Evolutionary conservation across 331 rosid species (phyloP).

Genomic region (Quercus phellos): DNA sequence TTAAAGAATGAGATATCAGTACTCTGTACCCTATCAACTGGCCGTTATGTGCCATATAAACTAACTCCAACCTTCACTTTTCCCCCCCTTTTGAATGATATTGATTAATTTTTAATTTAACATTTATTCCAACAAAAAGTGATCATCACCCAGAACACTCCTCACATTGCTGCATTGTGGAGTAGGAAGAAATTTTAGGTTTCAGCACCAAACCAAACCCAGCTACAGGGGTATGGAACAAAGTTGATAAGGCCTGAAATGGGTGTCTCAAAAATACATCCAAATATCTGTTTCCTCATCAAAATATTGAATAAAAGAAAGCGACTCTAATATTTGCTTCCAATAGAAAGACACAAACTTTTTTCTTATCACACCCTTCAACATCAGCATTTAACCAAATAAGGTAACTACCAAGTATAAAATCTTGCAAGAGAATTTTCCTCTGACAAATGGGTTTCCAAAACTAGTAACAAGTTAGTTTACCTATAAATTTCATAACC

Average conservation of each 20-base stretch:
- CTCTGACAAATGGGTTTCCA: constrained; percentile 2
- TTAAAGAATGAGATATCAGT: constrained; percentile 1
- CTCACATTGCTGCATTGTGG: not conserved
- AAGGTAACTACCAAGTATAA: not conserved
- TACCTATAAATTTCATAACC: not conserved
- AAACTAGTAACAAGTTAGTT: not conserved
- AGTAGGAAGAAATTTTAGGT: not conserved
- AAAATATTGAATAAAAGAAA: not conserved
- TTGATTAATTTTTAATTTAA: not conserved
- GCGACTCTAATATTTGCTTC: not conserved
- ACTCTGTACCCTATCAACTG: not conserved
- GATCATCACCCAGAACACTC: not conserved
- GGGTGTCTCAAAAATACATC: not conserved
- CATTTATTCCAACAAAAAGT: not conserved
- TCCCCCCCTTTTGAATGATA: not conserved
- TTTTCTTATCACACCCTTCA: not conserved
- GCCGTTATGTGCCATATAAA: not conserved
- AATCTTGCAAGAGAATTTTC: not conserved
- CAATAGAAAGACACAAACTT: not conserved
- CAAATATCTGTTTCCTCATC: not conserved
- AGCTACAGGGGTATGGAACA: not conserved
- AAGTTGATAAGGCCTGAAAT: not conserved
- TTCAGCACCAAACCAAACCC: not conserved
- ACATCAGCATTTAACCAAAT: constrained; percentile 6
- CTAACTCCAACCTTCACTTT: not conserved